Base-by-base conservation (phyloP, 352 stramenopile species). In the Thalassiosira livingstoniorum region DNA sequence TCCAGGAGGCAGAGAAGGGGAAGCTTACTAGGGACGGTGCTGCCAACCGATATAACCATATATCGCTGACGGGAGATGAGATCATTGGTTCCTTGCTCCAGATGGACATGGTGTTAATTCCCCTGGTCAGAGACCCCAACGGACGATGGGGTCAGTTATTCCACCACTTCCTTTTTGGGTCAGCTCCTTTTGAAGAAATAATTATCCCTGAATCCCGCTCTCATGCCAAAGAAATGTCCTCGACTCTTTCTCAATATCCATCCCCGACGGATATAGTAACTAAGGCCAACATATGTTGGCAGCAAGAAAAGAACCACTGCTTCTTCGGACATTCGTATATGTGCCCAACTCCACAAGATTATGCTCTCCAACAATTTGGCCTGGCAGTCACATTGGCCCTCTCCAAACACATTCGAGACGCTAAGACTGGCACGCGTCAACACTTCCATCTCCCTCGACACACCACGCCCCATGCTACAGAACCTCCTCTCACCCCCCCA, bases 401-500 rank as follows among this genome's bases (percentile, higher is more conserved):
- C 25, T 10, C 54, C n/a, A 35, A 21, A 31, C 54, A 62, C 54
- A 23, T 62, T 21, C 54, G 54, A 5, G 54, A 62, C n/a, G 54
- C 54, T 29, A 62, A 62, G 25, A 23, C 25, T n/a, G 54, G 54
- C 54, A 35, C 54, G 25, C 54, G 34, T 29, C 54, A n/a, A 23
- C 21, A 15, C 18, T 25, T 15, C 21, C 21, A 7, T 23, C 5
- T 23, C 51, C 29, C 51, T 23, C 29, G 4, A 15, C 51, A 58
- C 5, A 4, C 51, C 51, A 7, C 5, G 18, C 5, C 5, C 51
- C 4, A 23, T 23, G 4, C 51, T 23, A 58, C 51, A 94, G 3
- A 88, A 89, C 2, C 96, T 97, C 51, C 51, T 23, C 4, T 23
- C 10, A 51, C 42, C n/a, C n/a, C n/a, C n/a, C n/a, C n/a, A n/a